phyloP scores from a whole-genome alignment of 176 grass and related monocot genomes.

The Musa acuminata region DNA sequence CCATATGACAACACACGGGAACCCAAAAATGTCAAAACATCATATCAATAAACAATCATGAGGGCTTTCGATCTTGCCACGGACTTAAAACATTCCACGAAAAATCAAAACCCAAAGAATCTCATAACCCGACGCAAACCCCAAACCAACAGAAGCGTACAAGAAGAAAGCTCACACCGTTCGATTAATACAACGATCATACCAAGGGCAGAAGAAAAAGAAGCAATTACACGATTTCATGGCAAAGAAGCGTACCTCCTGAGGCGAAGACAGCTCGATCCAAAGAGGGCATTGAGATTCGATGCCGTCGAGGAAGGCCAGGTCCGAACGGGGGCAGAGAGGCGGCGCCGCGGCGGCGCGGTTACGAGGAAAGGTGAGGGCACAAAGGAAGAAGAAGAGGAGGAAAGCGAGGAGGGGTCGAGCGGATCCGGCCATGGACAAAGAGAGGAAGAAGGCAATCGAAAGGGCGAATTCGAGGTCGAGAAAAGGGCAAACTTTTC shows the following conservation, averaged over 20 bases:
- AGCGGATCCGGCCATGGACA: slow-evolving; percentile 13
- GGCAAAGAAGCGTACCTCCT: slow-evolving; percentile 31
- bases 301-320: slow-evolving; percentile 40
- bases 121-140: neutral
- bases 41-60: no score
- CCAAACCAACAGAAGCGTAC: neutral
- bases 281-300: slow-evolving; percentile 35
- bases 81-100: no score
- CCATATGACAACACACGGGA: neutral
- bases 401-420: slow-evolving; percentile 4
- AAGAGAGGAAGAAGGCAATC: neutral
- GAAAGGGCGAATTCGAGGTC: neutral
- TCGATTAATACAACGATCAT: neutral
- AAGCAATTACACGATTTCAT: neutral
- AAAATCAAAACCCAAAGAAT: neutral
- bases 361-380: neutral
- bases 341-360: neutral
- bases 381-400: slow-evolving; percentile 8
- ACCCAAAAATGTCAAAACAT: neutral
- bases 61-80: no score
- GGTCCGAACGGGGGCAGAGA: slow-evolving; percentile 26
- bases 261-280: slow-evolving; percentile 42
- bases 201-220: neutral
- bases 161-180: neutral
- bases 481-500: neutral